Percentiles rank a stretch among this genome's conserved stretches.
Evolutionary conservation across 1,139 yeast species (phyloP).

Genomic region (Meyerozyma sp.): DNA sequence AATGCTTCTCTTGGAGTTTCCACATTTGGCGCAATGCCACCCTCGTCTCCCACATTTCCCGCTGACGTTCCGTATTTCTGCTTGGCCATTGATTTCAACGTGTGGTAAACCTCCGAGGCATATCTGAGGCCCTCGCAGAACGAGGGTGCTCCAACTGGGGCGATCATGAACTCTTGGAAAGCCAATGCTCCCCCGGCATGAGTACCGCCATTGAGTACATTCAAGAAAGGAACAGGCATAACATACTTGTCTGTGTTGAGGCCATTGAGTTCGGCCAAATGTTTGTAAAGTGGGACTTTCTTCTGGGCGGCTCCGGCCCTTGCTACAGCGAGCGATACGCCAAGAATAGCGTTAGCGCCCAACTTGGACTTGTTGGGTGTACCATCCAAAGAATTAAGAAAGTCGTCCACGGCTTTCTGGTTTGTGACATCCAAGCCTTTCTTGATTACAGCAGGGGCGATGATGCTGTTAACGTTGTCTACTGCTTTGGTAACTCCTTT

Average conservation of each 20-base stretch:
- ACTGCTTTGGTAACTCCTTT: slow-evolving; percentile 94
- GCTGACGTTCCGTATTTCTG: slow-evolving; percentile 4
- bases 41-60: slow-evolving; percentile 6
- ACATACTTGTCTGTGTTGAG: slow-evolving; percentile 16
- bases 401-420: slow-evolving; percentile 76
- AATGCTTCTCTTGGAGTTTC: slow-evolving; percentile 4
- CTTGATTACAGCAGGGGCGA: slow-evolving; percentile 82
- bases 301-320: slow-evolving; percentile 94
- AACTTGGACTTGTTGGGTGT: slow-evolving; percentile 90
- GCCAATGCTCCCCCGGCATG: slow-evolving; percentile 6
- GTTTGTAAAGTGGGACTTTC: slow-evolving; percentile 80
- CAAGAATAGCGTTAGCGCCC: slow-evolving; percentile 94
- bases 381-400: slow-evolving; percentile 77
- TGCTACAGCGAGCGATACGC: slow-evolving; percentile 90
- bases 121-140: slow-evolving; percentile 5
- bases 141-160: slow-evolving; percentile 2
- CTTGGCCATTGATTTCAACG: slow-evolving; percentile 4
- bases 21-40: slow-evolving; percentile 5
- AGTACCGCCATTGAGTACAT: slow-evolving; percentile 14
- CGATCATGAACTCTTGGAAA: slow-evolving; percentile 7
- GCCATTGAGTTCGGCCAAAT: slow-evolving; percentile 68
- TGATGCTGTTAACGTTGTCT: slow-evolving; percentile 79
- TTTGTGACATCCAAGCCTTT: slow-evolving; percentile 70
- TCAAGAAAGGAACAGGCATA: slow-evolving; percentile 5
- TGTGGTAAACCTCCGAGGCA: slow-evolving; percentile 5